A percentile compares a stretch with the other conserved stretches of the same genome.
Conservation (phyloP, 306 rosid species). For the Sicyos edulis region DNA sequence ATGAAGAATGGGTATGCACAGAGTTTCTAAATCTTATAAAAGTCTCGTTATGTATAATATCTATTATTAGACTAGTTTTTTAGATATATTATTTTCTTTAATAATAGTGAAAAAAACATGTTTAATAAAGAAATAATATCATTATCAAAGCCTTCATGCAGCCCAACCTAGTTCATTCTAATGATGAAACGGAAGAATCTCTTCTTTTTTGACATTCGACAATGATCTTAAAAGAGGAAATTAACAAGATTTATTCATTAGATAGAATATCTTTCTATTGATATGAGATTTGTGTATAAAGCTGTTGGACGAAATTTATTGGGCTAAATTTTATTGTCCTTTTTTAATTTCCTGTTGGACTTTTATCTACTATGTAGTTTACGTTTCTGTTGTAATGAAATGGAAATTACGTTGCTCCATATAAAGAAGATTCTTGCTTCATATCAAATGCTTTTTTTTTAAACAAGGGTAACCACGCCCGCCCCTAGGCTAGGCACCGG, state of each 20-base stretch:
- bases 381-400: not conserved
- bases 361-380: not conserved
- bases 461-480: too few species aligned
- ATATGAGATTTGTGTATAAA: too few species aligned
- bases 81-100: not conserved
- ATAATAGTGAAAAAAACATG: not conserved
- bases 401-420: not conserved
- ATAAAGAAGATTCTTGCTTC: too few species aligned
- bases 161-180: not conserved
- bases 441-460: too few species aligned
- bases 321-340: not conserved
- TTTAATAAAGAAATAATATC: not conserved
- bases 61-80: not conserved
- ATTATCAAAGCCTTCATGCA: not conserved
- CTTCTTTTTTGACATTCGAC: not conserved
- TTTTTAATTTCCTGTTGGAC: not conserved
- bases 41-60: not conserved
- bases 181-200: not conserved
- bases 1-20: not conserved
- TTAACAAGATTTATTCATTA: not conserved
- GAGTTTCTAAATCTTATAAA: not conserved
- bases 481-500: too few species aligned
- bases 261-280: not conserved
- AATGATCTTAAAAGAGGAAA: not conserved
- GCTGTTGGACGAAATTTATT: not conserved